phyloP scores from a whole-genome alignment of 2,329 filamentous ascomycete species.

The Didymella exigua region DNA sequence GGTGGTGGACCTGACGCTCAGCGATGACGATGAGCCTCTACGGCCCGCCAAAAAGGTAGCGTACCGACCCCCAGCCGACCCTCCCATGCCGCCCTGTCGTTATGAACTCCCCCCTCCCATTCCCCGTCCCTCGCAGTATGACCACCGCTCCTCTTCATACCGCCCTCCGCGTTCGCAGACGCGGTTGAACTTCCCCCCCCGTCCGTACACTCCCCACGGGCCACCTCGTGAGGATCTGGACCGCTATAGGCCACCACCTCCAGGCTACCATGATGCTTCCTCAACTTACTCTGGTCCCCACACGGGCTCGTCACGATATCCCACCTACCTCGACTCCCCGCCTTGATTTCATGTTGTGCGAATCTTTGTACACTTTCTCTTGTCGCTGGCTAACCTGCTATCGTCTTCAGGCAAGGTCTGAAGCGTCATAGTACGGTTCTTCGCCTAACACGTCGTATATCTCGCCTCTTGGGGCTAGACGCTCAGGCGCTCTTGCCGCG shows the following conservation, averaged over 20 bases:
- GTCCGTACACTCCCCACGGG: constrained; percentile 10
- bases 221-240: constrained; percentile 8
- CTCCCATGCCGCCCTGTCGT: constrained; percentile 39
- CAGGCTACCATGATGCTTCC: constrained; percentile 8
- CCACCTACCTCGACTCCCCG: constrained; percentile 35
- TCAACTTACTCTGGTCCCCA: constrained; percentile 18
- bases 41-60: constrained; percentile 50
- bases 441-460: no score
- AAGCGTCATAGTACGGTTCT: constrained; percentile 48
- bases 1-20: constrained; percentile 57
- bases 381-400: constrained; percentile 30
- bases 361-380: constrained; percentile 19
- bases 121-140: constrained; percentile 24
- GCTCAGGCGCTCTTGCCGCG: no score
- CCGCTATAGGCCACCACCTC: constrained; percentile 12
- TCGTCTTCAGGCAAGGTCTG: constrained; percentile 28
- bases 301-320: constrained; percentile 35
- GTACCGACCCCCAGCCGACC: constrained; percentile 47
- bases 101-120: constrained; percentile 39
- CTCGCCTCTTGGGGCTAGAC: no score
- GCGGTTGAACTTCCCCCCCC: constrained; percentile 25
- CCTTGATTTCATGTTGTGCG: constrained; percentile 29
- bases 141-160: constrained; percentile 23
- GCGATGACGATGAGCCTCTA: constrained; percentile 51
- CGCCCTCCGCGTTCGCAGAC: constrained; percentile 31